Conservation (phyloP, 495 filamentous ascomycete genomes). For the Monascus purpureus region DNA sequence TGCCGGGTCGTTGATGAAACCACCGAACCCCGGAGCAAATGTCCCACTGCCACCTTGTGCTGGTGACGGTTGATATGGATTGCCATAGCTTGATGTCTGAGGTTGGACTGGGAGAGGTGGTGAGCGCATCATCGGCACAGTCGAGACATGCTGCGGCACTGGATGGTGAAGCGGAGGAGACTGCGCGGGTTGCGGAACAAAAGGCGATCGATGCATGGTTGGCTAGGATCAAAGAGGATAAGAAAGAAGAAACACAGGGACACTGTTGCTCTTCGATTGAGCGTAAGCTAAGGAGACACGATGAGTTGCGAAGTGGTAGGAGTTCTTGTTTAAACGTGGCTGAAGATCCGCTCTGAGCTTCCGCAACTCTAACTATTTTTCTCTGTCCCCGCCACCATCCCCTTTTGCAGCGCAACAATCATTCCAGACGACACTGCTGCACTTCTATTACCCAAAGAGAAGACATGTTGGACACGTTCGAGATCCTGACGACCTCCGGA, state of each 20-base stretch:
- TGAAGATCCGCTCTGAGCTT: conserved; percentile 19
- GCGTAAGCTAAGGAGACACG: conserved; percentile 3
- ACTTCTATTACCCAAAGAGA: neutral
- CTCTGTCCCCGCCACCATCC: conserved; percentile 9
- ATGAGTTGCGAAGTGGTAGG: conserved; percentile 2
- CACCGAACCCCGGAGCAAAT: conserved; percentile 63
- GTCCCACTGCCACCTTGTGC: conserved; percentile 34
- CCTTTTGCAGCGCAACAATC: neutral
- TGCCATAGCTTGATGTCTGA: conserved; percentile 54
- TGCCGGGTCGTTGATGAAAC: conserved; percentile 92
- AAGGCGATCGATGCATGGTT: conserved; percentile 70
- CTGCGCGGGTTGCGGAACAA: conserved; percentile 60
- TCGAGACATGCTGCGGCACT: conserved; percentile 95
- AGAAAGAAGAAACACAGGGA: conserved; percentile 1
- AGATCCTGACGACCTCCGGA: conserved; percentile 88
- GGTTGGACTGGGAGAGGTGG: conserved; percentile 73
- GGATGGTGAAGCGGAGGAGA: conserved; percentile 97
- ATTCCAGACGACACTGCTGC: neutral
- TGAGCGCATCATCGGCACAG: conserved; percentile 95
- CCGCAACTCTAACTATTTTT: conserved; percentile 11
- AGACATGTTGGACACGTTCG: conserved; percentile 97
- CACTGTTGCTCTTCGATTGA: neutral
- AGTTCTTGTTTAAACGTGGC: conserved; percentile 32
- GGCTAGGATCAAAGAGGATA: conserved; percentile 1
- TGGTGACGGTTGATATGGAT: conserved; percentile 50